Conservation (phyloP, 176 grass and related monocot genomes). For the Ensete ventricosum region DNA sequence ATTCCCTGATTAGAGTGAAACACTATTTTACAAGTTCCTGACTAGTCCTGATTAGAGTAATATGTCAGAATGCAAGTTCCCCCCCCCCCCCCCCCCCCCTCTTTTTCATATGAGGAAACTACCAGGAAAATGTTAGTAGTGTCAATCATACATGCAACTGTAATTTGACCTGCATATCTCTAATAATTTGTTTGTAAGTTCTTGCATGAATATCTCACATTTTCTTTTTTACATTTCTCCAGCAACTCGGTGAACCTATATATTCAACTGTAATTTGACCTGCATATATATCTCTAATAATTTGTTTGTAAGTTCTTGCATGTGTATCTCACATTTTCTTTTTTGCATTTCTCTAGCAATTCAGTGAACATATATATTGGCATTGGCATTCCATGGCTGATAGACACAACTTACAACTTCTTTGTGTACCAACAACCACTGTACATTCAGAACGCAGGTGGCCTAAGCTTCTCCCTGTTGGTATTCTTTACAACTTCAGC, state of each 20-base stretch:
- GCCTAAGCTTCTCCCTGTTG: constrained; percentile 79
- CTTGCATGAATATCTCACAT: background rate
- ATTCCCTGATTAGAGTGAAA: too few species aligned
- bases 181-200: background rate
- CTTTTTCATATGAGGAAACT: too few species aligned
- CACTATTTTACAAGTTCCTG: too few species aligned
- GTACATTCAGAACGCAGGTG: constrained; percentile 63
- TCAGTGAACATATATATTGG: constrained; percentile 90
- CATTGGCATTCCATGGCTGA: constrained; percentile 72
- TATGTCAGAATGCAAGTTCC: too few species aligned
- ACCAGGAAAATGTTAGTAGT: too few species aligned
- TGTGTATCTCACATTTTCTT: background rate
- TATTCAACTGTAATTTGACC: background rate
- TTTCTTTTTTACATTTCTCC: background rate
- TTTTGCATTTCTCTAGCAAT: constrained; percentile 36
- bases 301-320: background rate
- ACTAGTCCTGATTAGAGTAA: too few species aligned
- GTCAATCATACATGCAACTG: constrained; percentile 24
- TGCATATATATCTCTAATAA: background rate
- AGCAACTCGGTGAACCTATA: constrained; percentile 96
- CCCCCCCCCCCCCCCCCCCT: too few species aligned
- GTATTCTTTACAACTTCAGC: constrained; percentile 78
- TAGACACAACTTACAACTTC: constrained; percentile 74
- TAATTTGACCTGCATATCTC: background rate
- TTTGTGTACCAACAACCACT: constrained; percentile 57